phyloP scores from a whole-genome alignment of 805 yeast genomes.

The Ogataea salicorniae region DNA sequence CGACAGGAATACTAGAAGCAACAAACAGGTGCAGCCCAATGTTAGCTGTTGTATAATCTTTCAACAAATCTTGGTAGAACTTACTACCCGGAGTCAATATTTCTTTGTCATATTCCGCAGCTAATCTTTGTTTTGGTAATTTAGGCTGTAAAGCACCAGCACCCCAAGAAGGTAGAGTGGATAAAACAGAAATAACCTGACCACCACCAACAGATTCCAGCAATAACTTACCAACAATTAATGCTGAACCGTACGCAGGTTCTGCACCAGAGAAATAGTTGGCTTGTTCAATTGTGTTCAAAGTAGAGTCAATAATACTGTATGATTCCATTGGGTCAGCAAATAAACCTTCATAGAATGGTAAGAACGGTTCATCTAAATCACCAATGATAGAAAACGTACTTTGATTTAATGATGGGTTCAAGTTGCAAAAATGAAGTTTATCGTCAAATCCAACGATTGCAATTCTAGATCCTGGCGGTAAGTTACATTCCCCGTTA shows the following conservation, averaged over 20 bases:
- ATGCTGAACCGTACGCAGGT: constrained; percentile 75
- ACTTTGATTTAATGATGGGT: constrained; percentile 49
- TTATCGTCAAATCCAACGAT: constrained; percentile 72
- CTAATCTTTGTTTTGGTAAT: constrained; percentile 28
- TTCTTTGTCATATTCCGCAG: constrained; percentile 40
- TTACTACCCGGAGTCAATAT: constrained; percentile 55
- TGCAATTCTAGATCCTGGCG: constrained; percentile 50
- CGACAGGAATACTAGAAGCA: constrained; percentile 56
- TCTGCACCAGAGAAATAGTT: constrained; percentile 43
- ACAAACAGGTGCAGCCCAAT: constrained; percentile 77
- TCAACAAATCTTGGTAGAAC: constrained; percentile 56
- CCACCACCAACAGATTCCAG: constrained; percentile 74
- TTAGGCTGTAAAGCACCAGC: constrained; percentile 61
- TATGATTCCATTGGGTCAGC: constrained; percentile 71
- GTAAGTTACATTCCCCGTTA: constrained; percentile 23
- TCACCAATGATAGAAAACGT: constrained; percentile 62
- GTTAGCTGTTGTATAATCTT: constrained; percentile 48
- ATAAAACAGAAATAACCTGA: constrained; percentile 63
- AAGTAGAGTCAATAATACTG: constrained; percentile 58
- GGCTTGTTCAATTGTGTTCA: constrained; percentile 52
- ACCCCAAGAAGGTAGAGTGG: constrained; percentile 74
- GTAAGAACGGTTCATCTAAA: constrained; percentile 75
- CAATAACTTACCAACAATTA: constrained; percentile 60
- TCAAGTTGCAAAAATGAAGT: constrained; percentile 68
- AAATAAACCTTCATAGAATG: constrained; percentile 70